Base-by-base conservation (phyloP, 495 filamentous ascomycete species). In the Xylaria acuta region DNA sequence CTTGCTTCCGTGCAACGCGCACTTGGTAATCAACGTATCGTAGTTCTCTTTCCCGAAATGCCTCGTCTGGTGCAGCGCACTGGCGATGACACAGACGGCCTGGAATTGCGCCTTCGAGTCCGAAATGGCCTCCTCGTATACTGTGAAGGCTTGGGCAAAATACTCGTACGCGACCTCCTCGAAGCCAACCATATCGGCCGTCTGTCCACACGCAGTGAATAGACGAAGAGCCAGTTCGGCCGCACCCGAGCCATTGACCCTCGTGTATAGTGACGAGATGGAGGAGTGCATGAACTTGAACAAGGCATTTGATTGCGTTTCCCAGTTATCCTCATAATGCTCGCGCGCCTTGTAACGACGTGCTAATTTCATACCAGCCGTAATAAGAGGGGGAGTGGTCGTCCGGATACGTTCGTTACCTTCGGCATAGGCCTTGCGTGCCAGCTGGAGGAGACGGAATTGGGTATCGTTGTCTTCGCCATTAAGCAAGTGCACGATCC, bases 121-220 rank as follows among this genome's bases (percentile, higher is more conserved):
- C 67, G 93, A 95, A 70, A 99, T 92, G 1, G 92, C 90, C 82
- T 98, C 97, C 78, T 99, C 96, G 79, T 99, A 99, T 40, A 98
- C 94, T 0, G 96, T 98, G 73, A 99, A 99, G 1, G 96, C 96
- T 78, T 99, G 97, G 3, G 95, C 96, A 76, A 98, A 99, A 85
- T 97, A 98, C 81, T 99, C 96, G 81, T 99, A 99, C 22, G 93
- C 92, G 34, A 97, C 92, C 82, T 98, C 96, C 80, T 98, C 96
- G 74, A 95, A 95, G 18, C 92, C 93, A 6, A 91, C 95, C 80
- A 96, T 93, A 76, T 97, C 95, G 30, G 97, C 94, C 38, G 95
- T 91, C 81, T 98, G 95, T 20, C 96, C 96, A 77, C 94, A 97
- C 72, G 92, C 90, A 64, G 95, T 89, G 79, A 98, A 98, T 11